phyloP scores from a whole-genome alignment of 2,329 filamentous ascomycete species.

The Botryosphaeria agaves region DNA sequence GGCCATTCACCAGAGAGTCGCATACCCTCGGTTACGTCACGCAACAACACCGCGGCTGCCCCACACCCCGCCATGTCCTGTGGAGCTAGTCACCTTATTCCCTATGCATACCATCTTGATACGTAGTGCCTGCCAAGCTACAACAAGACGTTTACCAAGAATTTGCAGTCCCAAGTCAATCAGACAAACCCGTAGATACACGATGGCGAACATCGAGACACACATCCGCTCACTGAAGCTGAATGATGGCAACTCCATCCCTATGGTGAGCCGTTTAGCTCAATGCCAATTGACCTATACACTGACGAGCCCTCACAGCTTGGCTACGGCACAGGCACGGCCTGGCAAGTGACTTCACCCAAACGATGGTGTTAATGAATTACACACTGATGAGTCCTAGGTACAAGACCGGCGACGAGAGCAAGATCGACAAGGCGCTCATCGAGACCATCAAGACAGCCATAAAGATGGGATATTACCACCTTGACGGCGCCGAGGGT shows the following conservation, averaged over 20 bases:
- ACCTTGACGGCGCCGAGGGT: constrained; percentile 62
- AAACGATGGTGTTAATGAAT: too few relatives aligned
- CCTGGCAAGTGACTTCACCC: too few relatives aligned
- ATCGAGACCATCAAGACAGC: constrained; percentile 42
- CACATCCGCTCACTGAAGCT: constrained; percentile 46
- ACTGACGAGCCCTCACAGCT: constrained; percentile 27
- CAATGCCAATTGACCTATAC: constrained; percentile 1
- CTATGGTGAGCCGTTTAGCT: constrained; percentile 32
- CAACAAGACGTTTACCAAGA: too few relatives aligned
- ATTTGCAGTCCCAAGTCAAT: too few relatives aligned
- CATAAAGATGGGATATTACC: constrained; percentile 51
- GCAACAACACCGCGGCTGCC: too few relatives aligned
- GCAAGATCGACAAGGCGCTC: constrained; percentile 37
- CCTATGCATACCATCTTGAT: too few relatives aligned
- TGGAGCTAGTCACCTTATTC: too few relatives aligned
- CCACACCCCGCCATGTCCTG: too few relatives aligned
- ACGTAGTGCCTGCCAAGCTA: too few relatives aligned
- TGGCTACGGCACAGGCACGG: constrained; percentile 56
- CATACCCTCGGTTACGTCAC: too few relatives aligned
- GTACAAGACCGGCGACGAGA: constrained; percentile 34
- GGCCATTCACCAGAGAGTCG: too few relatives aligned
- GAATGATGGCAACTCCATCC: constrained; percentile 57
- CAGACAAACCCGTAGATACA: constrained; percentile 1
- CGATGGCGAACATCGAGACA: constrained; percentile 24
- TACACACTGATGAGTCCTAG: too few relatives aligned